phyloP scores from a whole-genome alignment of 345 rosid species.

The Eucalyptus shirleyi region DNA sequence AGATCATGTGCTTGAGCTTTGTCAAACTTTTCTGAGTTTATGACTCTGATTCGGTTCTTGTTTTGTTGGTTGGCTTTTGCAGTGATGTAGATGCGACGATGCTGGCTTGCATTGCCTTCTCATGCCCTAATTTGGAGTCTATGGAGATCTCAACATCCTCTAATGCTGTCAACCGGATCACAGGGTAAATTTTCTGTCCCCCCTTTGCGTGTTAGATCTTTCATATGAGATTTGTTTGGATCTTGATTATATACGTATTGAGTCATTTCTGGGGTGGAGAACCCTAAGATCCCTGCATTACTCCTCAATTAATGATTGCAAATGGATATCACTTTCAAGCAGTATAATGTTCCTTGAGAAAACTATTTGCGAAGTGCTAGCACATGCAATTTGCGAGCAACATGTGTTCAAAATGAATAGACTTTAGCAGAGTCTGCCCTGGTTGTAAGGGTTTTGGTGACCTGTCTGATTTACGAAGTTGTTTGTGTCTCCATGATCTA shows the following conservation, averaged over 20 bases:
- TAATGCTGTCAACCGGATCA: slow-evolving; percentile 59
- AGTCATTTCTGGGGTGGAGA: background rate
- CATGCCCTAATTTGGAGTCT: slow-evolving; percentile 78
- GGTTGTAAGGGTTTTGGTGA: background rate
- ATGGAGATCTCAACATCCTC: slow-evolving; percentile 61
- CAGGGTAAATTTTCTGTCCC: slow-evolving; percentile 45
- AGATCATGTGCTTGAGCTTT: background rate
- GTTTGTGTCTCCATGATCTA: background rate
- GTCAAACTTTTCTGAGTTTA: background rate
- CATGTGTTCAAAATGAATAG: background rate
- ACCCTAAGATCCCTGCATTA: background rate
- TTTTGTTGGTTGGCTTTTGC: slow-evolving; percentile 5
- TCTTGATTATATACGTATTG: background rate
- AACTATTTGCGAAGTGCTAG: background rate
- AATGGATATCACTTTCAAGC: background rate
- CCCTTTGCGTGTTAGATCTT: background rate
- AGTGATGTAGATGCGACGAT: slow-evolving; percentile 87
- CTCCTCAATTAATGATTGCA: background rate
- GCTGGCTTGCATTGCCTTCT: slow-evolving; percentile 92
- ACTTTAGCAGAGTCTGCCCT: background rate
- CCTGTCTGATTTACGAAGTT: background rate
- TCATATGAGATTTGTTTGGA: background rate
- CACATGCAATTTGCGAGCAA: background rate
- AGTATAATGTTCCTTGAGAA: background rate
- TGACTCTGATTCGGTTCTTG: background rate